Evolutionary conservation across 495 filamentous ascomycete species (phyloP), one percentile per base, ranked within the genome.

Genomic region (Pyronema domesticum): DNA sequence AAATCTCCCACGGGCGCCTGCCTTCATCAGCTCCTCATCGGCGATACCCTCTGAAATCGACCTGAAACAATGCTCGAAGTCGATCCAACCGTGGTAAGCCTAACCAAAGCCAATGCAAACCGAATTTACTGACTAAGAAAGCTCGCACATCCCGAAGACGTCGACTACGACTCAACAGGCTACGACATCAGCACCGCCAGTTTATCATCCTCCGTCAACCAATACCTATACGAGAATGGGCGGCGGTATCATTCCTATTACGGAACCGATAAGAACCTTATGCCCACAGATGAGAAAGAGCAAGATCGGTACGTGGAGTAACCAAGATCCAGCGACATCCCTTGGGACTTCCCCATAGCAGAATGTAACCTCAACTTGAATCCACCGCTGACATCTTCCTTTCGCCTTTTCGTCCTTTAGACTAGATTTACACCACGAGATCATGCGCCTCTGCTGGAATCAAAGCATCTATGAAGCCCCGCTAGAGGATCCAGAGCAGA

Each of bases 381-480:
- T 40, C n/a, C 7, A 40, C n/a, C 37, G 37, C 37, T 40, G n/a
- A 40, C n/a, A n/a, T n/a, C n/a, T n/a, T n/a, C n/a, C n/a, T n/a
- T n/a, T n/a, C n/a, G n/a, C n/a, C n/a, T n/a, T 40, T 46, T 7
- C 44, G 9, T 46, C 9, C 7, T 15, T 7, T 17, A 48, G 63
- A 15, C 35, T 63, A 36, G 51, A 62, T 14, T 36, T 58, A 13
- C 23, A 51, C 30, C 55, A 59, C 48, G 56, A 55, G 17, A 46
- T 54, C 42, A 43, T 46, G 39, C 46, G 46, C n/a, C 19, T 57
- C 33, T 11, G 71, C 62, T 60, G 71, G 13, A 63, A 68, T 9
- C 63, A 70, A 55, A 60, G 65, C 14, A 58, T 76, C 18, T 73
- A 71, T 19, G 60, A 67, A 13, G 70, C 65, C 1, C 70, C 71